Percentiles rank a stretch among this genome's conserved stretches.
phyloP scores from a whole-genome alignment of 306 rosid species.

The Quillaja saponaria region DNA sequence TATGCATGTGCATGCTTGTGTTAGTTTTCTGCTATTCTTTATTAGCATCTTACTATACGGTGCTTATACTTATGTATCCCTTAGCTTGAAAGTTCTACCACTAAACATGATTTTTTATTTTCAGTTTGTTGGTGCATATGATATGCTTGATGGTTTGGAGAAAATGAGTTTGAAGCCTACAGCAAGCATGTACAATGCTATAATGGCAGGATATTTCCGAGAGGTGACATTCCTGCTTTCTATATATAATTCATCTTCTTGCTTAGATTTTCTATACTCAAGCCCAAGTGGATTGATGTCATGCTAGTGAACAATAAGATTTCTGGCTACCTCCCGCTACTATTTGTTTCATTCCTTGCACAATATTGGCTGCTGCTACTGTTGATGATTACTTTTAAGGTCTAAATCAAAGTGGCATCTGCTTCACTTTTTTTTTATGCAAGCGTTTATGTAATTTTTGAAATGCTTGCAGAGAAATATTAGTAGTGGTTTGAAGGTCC shows the following conservation, averaged over 20 bases:
- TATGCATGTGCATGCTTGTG: constrained; percentile 20
- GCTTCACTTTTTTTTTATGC: constrained; percentile 18
- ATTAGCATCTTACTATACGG: constrained; percentile 9
- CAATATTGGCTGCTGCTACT: too few relatives aligned
- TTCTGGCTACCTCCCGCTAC: background rate
- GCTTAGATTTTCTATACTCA: constrained; percentile 18
- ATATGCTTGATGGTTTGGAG: constrained; percentile 54
- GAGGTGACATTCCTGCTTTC: constrained; percentile 58
- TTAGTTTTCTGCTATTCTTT: constrained; percentile 22
- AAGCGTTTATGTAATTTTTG: constrained; percentile 16
- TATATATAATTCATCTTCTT: constrained; percentile 10
- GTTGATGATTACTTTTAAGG: constrained; percentile 6
- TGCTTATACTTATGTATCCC: constrained; percentile 13
- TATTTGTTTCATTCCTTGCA: background rate
- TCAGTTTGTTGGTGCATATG: constrained; percentile 73
- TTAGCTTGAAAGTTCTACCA: constrained; percentile 20
- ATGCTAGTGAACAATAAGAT: background rate
- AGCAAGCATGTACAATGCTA: constrained; percentile 66
- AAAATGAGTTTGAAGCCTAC: constrained; percentile 53
- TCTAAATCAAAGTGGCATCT: constrained; percentile 6
- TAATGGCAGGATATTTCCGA: constrained; percentile 86
- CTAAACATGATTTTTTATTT: constrained; percentile 25
- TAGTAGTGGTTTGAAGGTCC: constrained; percentile 50
- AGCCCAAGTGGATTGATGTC: constrained; percentile 9
- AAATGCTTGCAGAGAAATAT: constrained; percentile 62